Evolutionary conservation across 495 filamentous ascomycete genomes (phyloP).

Genomic region (Aspergillus bertholletiae): DNA sequence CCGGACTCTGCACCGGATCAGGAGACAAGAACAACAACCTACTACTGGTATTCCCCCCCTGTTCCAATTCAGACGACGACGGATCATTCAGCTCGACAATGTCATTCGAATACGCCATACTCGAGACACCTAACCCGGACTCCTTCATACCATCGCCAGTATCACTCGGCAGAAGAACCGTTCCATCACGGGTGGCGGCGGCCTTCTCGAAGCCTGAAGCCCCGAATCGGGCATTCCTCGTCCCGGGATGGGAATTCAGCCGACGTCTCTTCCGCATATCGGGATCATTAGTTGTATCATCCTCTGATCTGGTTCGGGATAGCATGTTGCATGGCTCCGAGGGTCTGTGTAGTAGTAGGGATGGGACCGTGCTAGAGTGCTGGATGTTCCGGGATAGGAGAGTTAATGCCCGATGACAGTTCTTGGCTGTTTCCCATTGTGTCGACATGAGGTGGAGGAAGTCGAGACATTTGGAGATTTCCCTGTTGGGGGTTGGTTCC

Average conservation of each 20-base stretch:
- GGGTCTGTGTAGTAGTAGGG: not conserved
- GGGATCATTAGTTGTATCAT: too few species aligned
- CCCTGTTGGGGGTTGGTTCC: too few species aligned
- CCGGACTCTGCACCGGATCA: constrained; percentile 9
- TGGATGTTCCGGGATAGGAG: constrained; percentile 26
- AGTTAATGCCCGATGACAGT: constrained; percentile 32
- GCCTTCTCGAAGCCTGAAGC: not conserved
- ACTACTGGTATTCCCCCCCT: not conserved
- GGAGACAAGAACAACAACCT: not conserved
- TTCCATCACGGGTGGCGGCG: not conserved
- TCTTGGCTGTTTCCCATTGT: constrained; percentile 41
- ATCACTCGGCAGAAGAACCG: not conserved
- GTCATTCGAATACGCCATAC: not conserved
- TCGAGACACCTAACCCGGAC: not conserved
- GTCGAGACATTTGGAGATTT: constrained; percentile 29
- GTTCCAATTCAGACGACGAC: not conserved
- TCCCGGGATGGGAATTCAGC: not conserved
- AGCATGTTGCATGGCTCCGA: too few species aligned
- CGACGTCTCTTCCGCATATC: not conserved
- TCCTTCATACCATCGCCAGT: too few species aligned
- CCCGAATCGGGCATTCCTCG: not conserved
- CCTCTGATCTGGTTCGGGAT: too few species aligned
- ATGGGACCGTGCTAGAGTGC: not conserved
- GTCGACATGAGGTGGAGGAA: constrained; percentile 32
- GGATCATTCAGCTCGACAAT: not conserved